Percentiles rank a stretch among this genome's conserved stretches.
phyloP scores from a whole-genome alignment of 441 rosid species.

The Eutrema salsugineum region DNA sequence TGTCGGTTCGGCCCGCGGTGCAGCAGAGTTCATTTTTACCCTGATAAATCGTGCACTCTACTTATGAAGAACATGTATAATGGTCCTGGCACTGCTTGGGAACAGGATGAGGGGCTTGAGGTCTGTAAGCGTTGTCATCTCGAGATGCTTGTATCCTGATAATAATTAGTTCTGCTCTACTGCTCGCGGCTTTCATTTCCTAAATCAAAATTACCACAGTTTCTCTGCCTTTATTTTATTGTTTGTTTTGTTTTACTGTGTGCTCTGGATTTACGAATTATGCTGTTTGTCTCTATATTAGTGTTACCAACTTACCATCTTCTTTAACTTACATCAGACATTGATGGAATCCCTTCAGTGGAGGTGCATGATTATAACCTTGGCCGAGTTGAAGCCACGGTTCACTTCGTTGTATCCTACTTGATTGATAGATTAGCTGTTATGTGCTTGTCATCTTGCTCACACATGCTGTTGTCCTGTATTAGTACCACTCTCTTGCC shows the following conservation, averaged over 20 bases:
- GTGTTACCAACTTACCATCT: slow-evolving; percentile 31
- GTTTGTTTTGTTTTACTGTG: slow-evolving; percentile 2
- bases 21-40: slow-evolving; percentile 95
- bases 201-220: background rate
- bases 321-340: slow-evolving; percentile 61
- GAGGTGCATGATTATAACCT: slow-evolving; percentile 52
- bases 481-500: background rate
- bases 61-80: slow-evolving; percentile 92
- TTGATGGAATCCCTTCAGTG: slow-evolving; percentile 48
- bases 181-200: background rate
- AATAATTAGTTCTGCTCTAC: slow-evolving; percentile 16
- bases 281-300: slow-evolving; percentile 19
- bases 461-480: background rate
- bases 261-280: background rate
- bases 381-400: slow-evolving; percentile 42
- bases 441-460: background rate
- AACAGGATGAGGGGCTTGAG: slow-evolving; percentile 99
- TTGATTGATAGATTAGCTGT: slow-evolving; percentile 26
- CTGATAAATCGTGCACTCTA: slow-evolving; percentile 76
- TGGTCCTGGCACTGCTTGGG: slow-evolving; percentile 95
- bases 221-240: background rate
- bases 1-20: slow-evolving; percentile 96
- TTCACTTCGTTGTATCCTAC: slow-evolving; percentile 59
- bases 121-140: slow-evolving; percentile 84
- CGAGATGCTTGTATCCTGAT: slow-evolving; percentile 86